phyloP scores from a whole-genome alignment of 257 asterid genomes.

The Ehretia macrophylla region DNA sequence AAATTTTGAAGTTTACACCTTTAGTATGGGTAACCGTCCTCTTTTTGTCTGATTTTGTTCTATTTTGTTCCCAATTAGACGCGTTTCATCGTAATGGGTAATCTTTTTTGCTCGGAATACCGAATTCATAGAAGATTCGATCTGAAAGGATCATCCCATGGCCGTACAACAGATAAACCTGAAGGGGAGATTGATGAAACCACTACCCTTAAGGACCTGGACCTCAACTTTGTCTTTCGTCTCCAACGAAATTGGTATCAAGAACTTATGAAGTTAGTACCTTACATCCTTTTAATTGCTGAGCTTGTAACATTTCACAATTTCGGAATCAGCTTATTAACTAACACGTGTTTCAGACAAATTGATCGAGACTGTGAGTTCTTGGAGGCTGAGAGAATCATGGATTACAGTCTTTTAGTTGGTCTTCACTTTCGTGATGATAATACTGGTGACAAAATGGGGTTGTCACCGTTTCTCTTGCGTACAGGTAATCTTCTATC shows the following conservation, averaged over 20 bases:
- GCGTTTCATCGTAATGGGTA: constrained; percentile 94
- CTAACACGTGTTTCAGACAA: constrained; percentile 49
- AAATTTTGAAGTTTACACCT: constrained; percentile 2
- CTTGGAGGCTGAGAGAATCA: constrained; percentile 76
- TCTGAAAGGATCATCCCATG: constrained; percentile 92
- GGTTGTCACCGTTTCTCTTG: constrained; percentile 76
- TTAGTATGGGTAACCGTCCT: not conserved
- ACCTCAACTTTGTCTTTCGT: constrained; percentile 64
- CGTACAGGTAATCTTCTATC: constrained; percentile 55
- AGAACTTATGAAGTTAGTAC: constrained; percentile 78
- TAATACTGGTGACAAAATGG: constrained; percentile 80
- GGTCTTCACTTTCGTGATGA: constrained; percentile 95
- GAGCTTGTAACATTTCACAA: not conserved
- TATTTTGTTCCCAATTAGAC: constrained; percentile 41
- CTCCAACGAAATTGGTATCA: constrained; percentile 76
- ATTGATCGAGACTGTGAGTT: constrained; percentile 85
- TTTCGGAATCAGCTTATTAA: not conserved
- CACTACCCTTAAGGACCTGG: constrained; percentile 91
- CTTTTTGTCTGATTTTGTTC: constrained; percentile 16
- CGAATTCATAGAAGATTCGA: constrained; percentile 87
- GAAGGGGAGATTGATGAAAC: constrained; percentile 85
- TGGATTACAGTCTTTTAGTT: constrained; percentile 94
- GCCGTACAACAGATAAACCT: constrained; percentile 75
- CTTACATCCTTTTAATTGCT: not conserved
- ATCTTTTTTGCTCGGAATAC: constrained; percentile 93